Evolutionary conservation across 306 rosid species (phyloP).

Genomic region (Prinsepia uniflora): DNA sequence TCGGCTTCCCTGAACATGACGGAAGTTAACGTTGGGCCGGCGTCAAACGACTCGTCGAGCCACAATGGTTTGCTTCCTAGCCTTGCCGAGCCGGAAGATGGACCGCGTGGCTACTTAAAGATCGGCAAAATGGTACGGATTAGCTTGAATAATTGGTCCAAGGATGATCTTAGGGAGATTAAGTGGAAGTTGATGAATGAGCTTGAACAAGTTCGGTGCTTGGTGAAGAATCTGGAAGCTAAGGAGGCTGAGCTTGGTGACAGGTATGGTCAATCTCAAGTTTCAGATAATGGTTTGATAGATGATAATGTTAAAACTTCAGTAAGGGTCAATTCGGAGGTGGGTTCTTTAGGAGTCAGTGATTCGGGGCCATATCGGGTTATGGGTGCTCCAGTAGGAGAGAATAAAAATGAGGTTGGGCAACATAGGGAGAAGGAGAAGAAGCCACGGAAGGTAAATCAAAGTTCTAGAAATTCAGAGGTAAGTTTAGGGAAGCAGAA

Average conservation of each 20-base stretch:
- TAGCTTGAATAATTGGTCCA: slow-evolving; percentile 30
- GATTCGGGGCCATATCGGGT: slow-evolving; percentile 25
- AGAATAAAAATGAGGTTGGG: slow-evolving; percentile 38
- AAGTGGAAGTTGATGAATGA: slow-evolving; percentile 58
- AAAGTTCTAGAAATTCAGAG: slow-evolving; percentile 33
- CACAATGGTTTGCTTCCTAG: slow-evolving; percentile 10
- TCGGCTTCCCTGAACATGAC: slow-evolving; percentile 1
- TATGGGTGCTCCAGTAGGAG: slow-evolving; percentile 35
- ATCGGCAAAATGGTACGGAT: slow-evolving; percentile 41
- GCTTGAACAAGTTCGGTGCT: slow-evolving; percentile 62
- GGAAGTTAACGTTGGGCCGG: slow-evolving; percentile 8
- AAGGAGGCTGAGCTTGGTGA: slow-evolving; percentile 45
- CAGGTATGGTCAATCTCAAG: slow-evolving; percentile 43
- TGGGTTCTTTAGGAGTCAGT: slow-evolving; percentile 25
- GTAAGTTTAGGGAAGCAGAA: slow-evolving; percentile 35
- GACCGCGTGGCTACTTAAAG: slow-evolving; percentile 25
- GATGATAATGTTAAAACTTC: slow-evolving; percentile 35
- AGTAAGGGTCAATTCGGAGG: slow-evolving; percentile 23
- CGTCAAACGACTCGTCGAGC: slow-evolving; percentile 25
- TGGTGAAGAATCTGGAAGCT: slow-evolving; percentile 61
- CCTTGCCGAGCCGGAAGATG: slow-evolving; percentile 17
- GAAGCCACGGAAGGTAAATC: slow-evolving; percentile 46
- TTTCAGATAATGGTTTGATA: slow-evolving; percentile 25
- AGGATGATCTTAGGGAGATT: slow-evolving; percentile 36
- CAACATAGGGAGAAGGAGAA: slow-evolving; percentile 56